These are phyloP conservation scores for Acanthamoeba royreba DNA, from an alignment of 208 protist species.

Conservation along the genomic window DNA sequence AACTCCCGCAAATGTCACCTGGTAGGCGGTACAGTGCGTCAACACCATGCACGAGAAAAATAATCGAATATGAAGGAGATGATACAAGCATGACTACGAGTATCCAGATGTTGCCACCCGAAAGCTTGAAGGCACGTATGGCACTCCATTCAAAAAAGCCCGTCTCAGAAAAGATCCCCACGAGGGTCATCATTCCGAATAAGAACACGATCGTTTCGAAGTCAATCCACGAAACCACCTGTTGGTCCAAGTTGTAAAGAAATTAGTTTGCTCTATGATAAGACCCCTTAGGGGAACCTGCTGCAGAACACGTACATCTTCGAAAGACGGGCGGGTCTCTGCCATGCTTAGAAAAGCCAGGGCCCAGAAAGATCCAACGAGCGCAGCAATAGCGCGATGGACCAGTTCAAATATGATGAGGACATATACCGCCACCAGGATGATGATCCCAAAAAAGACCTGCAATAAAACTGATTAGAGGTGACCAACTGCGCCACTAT, in stretches of 20 bases:
- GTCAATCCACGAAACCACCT: slow-evolving; percentile 75
- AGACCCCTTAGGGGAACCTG: too few species aligned
- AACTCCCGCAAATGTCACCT: slow-evolving; percentile 53
- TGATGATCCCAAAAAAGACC: slow-evolving; percentile 58
- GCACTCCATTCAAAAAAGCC: slow-evolving; percentile 77
- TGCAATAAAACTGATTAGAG: neutral
- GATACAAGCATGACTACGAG: slow-evolving; percentile 33
- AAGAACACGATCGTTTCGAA: slow-evolving; percentile 54
- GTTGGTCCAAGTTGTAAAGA: too few species aligned
- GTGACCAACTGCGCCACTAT: neutral
- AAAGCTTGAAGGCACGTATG: slow-evolving; percentile 65
- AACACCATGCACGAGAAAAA: neutral
- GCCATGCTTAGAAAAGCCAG: slow-evolving; percentile 33
- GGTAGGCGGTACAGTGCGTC: neutral
- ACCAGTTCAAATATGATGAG: slow-evolving; percentile 77
- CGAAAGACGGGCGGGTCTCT: neutral
- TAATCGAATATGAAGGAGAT: neutral
- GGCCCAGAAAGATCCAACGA: slow-evolving; percentile 70
- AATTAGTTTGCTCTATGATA: too few species aligned
- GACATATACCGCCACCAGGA: slow-evolving; percentile 71
- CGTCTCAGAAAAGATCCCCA: slow-evolving; percentile 72
- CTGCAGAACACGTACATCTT: neutral
- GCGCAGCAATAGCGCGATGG: slow-evolving; percentile 70
- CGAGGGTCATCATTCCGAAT: slow-evolving; percentile 82
- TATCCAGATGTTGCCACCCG: slow-evolving; percentile 62